Base-by-base conservation (phyloP, 495 filamentous ascomycete species). In the Lasiosphaeris hirsuta region DNA sequence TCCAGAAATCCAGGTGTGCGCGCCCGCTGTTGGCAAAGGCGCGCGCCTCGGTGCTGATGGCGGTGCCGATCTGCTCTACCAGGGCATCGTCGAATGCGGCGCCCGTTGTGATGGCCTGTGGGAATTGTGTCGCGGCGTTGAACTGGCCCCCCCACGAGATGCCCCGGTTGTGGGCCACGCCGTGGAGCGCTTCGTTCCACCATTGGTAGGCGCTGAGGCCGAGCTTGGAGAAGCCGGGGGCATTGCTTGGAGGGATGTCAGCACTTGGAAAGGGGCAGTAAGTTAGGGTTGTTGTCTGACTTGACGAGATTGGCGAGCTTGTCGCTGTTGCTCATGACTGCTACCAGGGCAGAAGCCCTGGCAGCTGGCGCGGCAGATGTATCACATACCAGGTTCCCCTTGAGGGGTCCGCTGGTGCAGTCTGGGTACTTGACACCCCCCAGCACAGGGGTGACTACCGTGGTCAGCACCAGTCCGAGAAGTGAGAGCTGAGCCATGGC, bases 11-110 rank as follows among this genome's bases (percentile, higher is more conserved):
- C 5, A 89, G 66, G 0, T 83, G 81, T 39, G 76, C 77, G 15
- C 75, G 69, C 14, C 80, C 81, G 13, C 57, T 77, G 57, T 90
- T 90, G 65, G 74, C 84, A 63, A 85, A 89, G 2, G 86, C 85
- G n/a, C 86, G 74, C 8, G 80, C 83, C 65, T 90, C 84, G 7
- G 78, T 88, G 10, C 77, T 76, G 36, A 89, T 80, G 40, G 69
- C 62, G 9, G 54, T 56, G 10, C 60, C 80, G 36, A 82, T 70
- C 11, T 66, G 23, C 14, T 69, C 44, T 10, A 82, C 66, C n/a
- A 82, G 66, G 10, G 67, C 64, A 39, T 81, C 74, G 61, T 83
- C 74, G 48, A 83, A 80, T 7, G 79, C 68, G 0, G 80, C 74
- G 1, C 67, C 67, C 36, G 73, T 63, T 4, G 69, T 52, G 55